These are phyloP conservation scores for Apiospora aurea DNA, from an alignment of 2,329 filamentous ascomycete species.

Conservation along the genomic window DNA sequence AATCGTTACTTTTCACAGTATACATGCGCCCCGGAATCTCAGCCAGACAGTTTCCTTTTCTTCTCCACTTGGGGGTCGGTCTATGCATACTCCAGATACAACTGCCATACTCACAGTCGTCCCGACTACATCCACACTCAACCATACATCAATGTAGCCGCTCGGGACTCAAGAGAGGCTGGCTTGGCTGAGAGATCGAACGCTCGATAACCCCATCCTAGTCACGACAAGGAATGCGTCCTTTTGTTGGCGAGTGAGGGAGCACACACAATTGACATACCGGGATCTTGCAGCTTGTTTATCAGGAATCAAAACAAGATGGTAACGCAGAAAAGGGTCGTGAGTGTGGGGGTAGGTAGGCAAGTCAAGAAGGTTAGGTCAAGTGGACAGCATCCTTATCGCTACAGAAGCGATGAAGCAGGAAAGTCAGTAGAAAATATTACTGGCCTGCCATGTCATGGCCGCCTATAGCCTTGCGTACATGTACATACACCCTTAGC, in stretches of 20 bases:
- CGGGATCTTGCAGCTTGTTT: not conserved
- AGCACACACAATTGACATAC: not conserved
- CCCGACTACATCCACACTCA: too few relatives aligned
- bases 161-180: too few relatives aligned
- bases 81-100: too few relatives aligned
- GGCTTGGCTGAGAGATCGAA: too few relatives aligned
- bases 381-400: not conserved
- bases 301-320: not conserved
- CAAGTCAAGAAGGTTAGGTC: not conserved
- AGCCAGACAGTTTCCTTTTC: not conserved
- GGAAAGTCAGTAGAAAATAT: not conserved
- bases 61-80: not conserved
- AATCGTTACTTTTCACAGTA: not conserved
- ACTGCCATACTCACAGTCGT: too few relatives aligned
- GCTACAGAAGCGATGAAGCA: not conserved
- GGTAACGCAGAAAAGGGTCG: not conserved
- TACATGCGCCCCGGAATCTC: not conserved
- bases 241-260: not conserved
- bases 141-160: too few relatives aligned
- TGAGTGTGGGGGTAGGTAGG: not conserved
- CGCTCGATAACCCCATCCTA: too few relatives aligned
- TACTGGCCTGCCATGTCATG: too few relatives aligned
- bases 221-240: too few relatives aligned
- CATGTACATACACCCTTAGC: not conserved
- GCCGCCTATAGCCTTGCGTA: too few relatives aligned